Evolutionary conservation across 2,329 filamentous ascomycete genomes (phyloP), one percentile per base, ranked within the genome.

Genomic region (Colletotrichum musicola): DNA sequence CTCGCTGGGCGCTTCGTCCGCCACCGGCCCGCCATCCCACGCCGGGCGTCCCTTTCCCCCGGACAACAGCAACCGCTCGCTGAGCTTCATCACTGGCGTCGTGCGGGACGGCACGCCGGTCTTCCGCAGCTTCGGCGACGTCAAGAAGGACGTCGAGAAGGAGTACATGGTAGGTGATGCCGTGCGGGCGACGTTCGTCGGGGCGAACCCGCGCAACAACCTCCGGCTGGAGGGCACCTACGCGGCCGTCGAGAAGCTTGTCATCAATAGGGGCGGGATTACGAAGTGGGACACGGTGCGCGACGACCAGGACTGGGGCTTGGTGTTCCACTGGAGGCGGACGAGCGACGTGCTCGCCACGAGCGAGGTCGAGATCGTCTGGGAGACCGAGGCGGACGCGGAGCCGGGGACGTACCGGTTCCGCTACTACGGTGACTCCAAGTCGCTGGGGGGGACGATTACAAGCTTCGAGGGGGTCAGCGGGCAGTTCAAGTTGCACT

Each of bases 191-290:
- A 89, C 84, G 0, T 98, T 98, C 77, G 87, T 94, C 0, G 95
- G 92, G 18, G 94, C 94, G 4, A 97, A 97, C 75, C 95, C 95
- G 9, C 87, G 95, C 57, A 98, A 97, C 78, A 92, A 97, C 71
- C 85, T 97, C 50, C 88, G 90, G 2, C 88, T 94, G 1, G 94
- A 93, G 75, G 86, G 85, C 13, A 97, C 92, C 0, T 97, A 91
- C 76, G 92, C 92, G 0, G 88, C 91, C 0, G 88, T 97, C 0
- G 94, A 98, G 82, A 84, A 83, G 73, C 82, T 87, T 22, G 78
- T 85, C 16, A 72, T 72, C 53, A 63, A 74, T 2, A 42, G 54
- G 18, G 71, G 56, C 3, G 64, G 60, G 20, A 73, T 75, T 12
- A 70, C 68, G 27, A 73, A 73, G 2, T 97, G 95, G 95, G 80